A percentile compares a stretch with the other conserved stretches of the same genome.
Conservation (phyloP, 192 early-diverging fungal genomes). For the Allomyces javanicus region DNA sequence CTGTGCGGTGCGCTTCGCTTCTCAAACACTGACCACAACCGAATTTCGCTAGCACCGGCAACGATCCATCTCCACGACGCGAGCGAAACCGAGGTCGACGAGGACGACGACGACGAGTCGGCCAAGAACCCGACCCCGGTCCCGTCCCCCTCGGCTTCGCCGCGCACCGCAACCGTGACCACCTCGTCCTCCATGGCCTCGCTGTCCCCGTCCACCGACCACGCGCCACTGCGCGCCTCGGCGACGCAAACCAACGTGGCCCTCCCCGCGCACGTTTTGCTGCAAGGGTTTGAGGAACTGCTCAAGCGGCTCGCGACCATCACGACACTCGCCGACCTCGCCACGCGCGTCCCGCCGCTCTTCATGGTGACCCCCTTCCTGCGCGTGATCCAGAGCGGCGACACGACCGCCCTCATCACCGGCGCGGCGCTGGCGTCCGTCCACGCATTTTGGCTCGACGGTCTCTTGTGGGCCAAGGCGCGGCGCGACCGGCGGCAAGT, state of each 20-base stretch:
- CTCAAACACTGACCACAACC: too few species aligned
- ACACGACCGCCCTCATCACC: slow-evolving; percentile 88
- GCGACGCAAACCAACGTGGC: neutral
- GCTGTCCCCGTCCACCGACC: neutral
- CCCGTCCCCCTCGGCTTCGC: neutral
- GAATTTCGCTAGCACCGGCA: too few species aligned
- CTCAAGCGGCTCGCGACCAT: neutral
- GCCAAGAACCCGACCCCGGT: neutral
- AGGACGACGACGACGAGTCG: neutral
- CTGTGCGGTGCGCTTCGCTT: neutral
- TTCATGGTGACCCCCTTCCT: slow-evolving; percentile 72
- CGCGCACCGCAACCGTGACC: neutral
- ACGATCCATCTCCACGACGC: neutral
- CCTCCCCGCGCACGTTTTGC: neutral
- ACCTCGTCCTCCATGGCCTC: neutral
- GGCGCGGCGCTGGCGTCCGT: slow-evolving; percentile 72
- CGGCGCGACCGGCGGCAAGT: slow-evolving; percentile 14
- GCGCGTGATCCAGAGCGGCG: slow-evolving; percentile 74
- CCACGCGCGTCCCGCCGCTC: neutral
- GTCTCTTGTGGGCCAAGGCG: slow-evolving; percentile 27
- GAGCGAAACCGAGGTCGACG: neutral
- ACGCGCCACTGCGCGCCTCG: neutral
- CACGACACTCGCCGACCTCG: neutral
- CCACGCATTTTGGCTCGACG: slow-evolving; percentile 73
- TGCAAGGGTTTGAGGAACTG: neutral